These are phyloP conservation scores for Closterium sp. DNA, from an alignment of 139 green algal species.

Conservation along the genomic window DNA sequence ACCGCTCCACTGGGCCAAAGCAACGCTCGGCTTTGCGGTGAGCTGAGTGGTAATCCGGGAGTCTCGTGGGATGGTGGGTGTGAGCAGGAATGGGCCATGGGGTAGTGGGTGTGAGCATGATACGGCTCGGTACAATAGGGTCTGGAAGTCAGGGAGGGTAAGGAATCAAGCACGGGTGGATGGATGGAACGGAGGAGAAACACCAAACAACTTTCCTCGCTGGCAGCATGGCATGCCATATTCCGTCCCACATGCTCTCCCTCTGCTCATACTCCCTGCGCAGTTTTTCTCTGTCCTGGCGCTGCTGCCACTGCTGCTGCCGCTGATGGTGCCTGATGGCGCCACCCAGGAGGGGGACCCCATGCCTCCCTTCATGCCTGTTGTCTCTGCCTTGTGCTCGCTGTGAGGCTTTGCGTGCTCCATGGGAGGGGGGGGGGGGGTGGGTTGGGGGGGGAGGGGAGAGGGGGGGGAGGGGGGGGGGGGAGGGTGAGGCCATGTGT, in stretches of 20 bases:
- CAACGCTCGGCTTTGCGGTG: not conserved
- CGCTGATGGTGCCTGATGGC: not conserved
- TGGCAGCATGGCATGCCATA: too few relatives aligned
- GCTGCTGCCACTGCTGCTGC: not conserved
- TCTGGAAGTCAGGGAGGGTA: too few relatives aligned
- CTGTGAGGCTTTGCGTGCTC: not conserved
- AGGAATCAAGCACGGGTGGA: too few relatives aligned
- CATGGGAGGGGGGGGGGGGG: too few relatives aligned
- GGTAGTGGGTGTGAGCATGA: not conserved
- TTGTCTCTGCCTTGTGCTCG: not conserved
- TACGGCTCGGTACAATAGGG: too few relatives aligned
- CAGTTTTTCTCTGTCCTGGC: not conserved
- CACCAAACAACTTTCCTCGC: too few relatives aligned
- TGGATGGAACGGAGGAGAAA: too few relatives aligned
- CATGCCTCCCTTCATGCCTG: not conserved
- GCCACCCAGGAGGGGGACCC: not conserved
- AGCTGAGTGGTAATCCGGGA: too few relatives aligned
- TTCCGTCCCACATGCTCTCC: not conserved
- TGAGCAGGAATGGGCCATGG: not conserved
- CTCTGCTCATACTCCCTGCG: too few relatives aligned
- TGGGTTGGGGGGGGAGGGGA: too few relatives aligned
- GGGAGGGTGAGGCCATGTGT: not conserved
- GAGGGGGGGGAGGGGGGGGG: too few relatives aligned
- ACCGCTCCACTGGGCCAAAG: not conserved
- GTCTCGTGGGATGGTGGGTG: not conserved